Conservation (phyloP, 345 rosid species). For the Eucalyptus erythrocorys region DNA sequence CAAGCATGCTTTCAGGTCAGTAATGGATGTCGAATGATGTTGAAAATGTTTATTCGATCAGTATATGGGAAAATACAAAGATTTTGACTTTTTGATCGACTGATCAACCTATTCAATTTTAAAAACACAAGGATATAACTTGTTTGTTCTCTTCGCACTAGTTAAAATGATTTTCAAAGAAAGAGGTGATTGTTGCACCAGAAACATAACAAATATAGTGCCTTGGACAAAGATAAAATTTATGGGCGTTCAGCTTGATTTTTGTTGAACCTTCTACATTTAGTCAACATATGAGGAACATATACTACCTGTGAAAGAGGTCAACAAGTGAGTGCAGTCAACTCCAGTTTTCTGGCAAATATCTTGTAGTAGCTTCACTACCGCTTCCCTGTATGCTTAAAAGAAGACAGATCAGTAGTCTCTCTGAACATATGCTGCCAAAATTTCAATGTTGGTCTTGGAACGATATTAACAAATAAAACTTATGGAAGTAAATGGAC, state of each 20-base stretch:
- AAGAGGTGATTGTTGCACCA: background rate
- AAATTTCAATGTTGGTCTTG: background rate
- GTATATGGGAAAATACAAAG: background rate
- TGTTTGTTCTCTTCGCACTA: background rate
- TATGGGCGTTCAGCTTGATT: background rate
- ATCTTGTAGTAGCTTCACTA: conserved; percentile 10
- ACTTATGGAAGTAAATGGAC: background rate
- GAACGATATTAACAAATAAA: background rate
- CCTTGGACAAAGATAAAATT: background rate
- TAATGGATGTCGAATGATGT: background rate
- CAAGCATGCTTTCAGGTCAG: background rate
- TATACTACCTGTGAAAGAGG: conserved; percentile 30
- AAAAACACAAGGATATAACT: background rate
- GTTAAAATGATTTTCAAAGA: background rate
- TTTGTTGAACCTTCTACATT: background rate
- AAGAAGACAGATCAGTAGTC: background rate
- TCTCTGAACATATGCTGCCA: background rate
- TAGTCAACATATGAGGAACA: background rate
- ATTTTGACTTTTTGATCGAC: background rate
- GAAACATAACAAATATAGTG: background rate
- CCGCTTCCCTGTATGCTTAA: conserved; percentile 11
- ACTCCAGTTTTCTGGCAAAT: conserved; percentile 21
- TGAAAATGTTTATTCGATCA: background rate
- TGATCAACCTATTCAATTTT: background rate
- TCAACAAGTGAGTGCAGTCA: conserved; percentile 32